A percentile compares a stretch with the other conserved stretches of the same genome.
phyloP scores from a whole-genome alignment of 306 rosid genomes.

The Vigna angularis region DNA sequence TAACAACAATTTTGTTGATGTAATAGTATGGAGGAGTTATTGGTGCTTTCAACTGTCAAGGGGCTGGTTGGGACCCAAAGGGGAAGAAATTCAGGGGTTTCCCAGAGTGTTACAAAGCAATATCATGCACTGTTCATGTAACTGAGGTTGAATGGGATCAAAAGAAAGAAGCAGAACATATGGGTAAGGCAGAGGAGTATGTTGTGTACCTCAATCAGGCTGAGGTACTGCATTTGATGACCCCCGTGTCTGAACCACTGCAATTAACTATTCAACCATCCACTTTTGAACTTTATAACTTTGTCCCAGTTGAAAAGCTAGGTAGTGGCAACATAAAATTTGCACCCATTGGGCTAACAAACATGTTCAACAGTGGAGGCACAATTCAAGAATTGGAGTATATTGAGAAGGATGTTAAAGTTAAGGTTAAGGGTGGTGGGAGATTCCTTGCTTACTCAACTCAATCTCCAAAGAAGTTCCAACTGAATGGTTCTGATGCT shows the following conservation, averaged over 20 bases:
- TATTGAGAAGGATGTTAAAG: conserved; percentile 40
- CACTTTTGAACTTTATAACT: conserved; percentile 71
- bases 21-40: conserved; percentile 86
- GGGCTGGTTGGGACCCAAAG: conserved; percentile 90
- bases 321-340: conserved; percentile 55
- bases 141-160: conserved; percentile 88
- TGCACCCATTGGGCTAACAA: conserved; percentile 77
- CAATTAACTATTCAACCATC: conserved; percentile 60
- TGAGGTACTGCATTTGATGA: conserved; percentile 48
- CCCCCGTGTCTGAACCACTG: conserved; percentile 62
- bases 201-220: conserved; percentile 63
- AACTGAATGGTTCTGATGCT: conserved; percentile 59
- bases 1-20: conserved; percentile 22
- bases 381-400: conserved; percentile 64
- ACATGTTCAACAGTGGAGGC: conserved; percentile 78
- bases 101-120: conserved; percentile 70
- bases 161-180: conserved; percentile 58
- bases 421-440: conserved; percentile 83
- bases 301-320: conserved; percentile 60
- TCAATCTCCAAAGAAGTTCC: conserved; percentile 61
- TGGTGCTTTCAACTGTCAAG: conserved; percentile 95
- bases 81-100: conserved; percentile 61
- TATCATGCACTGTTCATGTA: conserved; percentile 63
- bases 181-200: conserved; percentile 71
- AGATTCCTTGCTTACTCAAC: conserved; percentile 73